Base-by-base conservation (phyloP, 495 filamentous ascomycete genomes). In the Friedmanniomyces endolithicus region DNA sequence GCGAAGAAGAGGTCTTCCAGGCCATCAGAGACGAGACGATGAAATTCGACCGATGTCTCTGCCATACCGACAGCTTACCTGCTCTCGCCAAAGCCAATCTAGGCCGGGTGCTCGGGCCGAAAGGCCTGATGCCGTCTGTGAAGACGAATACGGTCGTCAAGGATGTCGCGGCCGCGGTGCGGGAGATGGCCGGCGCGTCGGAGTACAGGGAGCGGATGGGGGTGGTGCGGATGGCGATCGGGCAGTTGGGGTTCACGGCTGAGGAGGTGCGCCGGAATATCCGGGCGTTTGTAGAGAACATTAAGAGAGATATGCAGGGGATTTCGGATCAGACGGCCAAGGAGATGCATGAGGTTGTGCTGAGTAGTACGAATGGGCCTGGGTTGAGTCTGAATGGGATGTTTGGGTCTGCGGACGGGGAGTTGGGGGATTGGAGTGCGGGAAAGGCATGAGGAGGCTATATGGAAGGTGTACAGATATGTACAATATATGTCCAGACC, bases 91-190 rank as follows among this genome's bases (percentile, higher is more conserved):
- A 88, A 71, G 84, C 86, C 25, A 76, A 73, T 2, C 65, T 98
- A 53, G 90, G 83, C 48, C 78, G 83, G 62, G 78, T 96, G 41
- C 75, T 98, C 11, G 92, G 92, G 65, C 92, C 92, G 16, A 78
- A 77, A 64, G 88, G 88, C 9, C 69, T 98, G 65, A 96, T 98
- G 94, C 92, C 92, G 20, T 92, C 78, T 65, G 69, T 72, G 48
- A 98, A 95, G 76, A 76, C 76, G 22, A 88, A 86, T 51, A 95
- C 92, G 1, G 81, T 98, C 50, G 88, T 92, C 11, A 85, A 76
- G 66, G 82, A 92, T 70, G 77, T 94, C 4, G 77, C 75, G 39
- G 56, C 70, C 2, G 72, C 81, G 16, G 84, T 96, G 51, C 78
- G 78, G 53, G 85, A 86, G 49, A 75, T 96, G 70, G 78, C 87